phyloP scores from a whole-genome alignment of 108 stramenopile genomes.

The Schizochytrium sp. region DNA sequence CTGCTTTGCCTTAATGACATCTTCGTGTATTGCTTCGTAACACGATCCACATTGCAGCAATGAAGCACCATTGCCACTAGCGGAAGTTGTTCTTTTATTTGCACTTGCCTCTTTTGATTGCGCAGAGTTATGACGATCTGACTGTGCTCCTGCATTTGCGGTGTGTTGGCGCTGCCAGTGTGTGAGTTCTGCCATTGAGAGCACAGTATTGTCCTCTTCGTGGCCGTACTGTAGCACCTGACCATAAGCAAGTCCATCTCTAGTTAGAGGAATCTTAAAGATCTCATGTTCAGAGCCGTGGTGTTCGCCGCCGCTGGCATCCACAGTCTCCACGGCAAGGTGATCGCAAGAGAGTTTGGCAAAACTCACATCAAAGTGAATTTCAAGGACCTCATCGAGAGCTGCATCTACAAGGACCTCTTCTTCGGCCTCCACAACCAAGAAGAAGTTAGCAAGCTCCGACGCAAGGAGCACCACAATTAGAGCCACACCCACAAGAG shows the following conservation, averaged over 20 bases:
- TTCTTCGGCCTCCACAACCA: neutral
- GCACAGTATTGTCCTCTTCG: constrained; percentile 20
- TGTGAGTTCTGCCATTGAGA: neutral
- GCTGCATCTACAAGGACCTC: constrained; percentile 32
- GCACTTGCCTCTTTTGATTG: too few relatives aligned
- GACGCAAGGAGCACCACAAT: neutral
- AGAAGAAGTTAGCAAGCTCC: neutral
- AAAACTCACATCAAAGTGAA: constrained; percentile 14
- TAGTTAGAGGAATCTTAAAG: constrained; percentile 9
- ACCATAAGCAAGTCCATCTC: neutral
- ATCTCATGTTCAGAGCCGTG: constrained; percentile 8
- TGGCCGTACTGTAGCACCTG: neutral
- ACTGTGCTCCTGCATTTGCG: neutral
- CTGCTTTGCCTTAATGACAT: neutral
- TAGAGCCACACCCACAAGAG: constrained; percentile 18
- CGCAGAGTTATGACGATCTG: neutral
- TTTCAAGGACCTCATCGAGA: constrained; percentile 28
- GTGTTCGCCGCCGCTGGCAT: constrained; percentile 18
- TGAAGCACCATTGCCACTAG: neutral
- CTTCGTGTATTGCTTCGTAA: constrained; percentile 12
- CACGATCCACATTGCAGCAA: neutral
- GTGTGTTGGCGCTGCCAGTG: neutral
- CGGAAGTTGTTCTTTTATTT: too few relatives aligned
- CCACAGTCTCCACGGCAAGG: constrained; percentile 16
- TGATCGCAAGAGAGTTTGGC: constrained; percentile 3